Evolutionary conservation across 2,329 filamentous ascomycete species (phyloP).

Genomic region (Pseudocercospora pini-densiflorae): DNA sequence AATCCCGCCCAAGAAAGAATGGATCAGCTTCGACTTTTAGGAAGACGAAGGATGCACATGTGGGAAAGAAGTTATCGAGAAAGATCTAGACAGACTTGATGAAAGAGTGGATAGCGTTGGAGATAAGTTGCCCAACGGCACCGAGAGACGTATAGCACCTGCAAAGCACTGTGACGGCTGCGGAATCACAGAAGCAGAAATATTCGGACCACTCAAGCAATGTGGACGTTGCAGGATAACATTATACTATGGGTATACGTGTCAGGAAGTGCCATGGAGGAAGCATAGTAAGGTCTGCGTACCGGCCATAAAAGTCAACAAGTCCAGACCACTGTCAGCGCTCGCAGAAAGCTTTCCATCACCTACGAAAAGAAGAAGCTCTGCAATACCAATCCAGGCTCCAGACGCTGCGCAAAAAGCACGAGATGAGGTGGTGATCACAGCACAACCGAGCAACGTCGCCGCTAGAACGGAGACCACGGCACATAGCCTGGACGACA

Average conservation of each 20-base stretch:
- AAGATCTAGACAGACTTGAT: neutral
- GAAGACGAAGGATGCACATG: neutral
- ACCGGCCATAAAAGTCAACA: neutral
- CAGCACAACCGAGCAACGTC: neutral
- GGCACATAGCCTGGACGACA: neutral
- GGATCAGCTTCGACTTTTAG: constrained; percentile 52
- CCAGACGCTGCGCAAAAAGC: neutral
- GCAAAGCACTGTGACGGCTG: neutral
- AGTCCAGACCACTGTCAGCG: neutral
- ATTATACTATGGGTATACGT: neutral
- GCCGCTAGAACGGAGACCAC: neutral
- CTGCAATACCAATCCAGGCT: neutral
- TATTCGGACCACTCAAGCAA: neutral
- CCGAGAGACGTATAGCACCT: no score
- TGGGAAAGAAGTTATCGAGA: neutral
- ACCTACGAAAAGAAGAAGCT: neutral
- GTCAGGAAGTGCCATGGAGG: neutral
- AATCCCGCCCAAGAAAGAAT: constrained; percentile 77
- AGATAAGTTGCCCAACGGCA: no score
- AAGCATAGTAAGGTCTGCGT: neutral
- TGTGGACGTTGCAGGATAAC: neutral
- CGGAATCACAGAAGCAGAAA: neutral
- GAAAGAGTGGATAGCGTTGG: neutral
- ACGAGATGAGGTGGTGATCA: neutral
- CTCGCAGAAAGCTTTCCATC: neutral